Evolutionary conservation across 805 yeast species (phyloP).

Genomic region (Saturnispora serradocipensis): DNA sequence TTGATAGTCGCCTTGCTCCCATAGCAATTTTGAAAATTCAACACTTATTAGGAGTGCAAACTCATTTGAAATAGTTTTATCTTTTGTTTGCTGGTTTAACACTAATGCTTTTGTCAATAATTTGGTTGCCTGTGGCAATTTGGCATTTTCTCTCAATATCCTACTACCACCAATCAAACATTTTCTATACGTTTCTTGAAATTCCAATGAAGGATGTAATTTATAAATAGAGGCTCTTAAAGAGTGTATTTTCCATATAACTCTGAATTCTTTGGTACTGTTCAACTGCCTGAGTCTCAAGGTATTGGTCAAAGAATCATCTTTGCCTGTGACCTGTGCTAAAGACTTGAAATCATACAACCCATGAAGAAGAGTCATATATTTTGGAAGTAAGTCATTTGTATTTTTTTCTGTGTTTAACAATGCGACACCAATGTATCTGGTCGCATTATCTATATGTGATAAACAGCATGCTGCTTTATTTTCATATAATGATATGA

Average conservation of each 20-base stretch:
- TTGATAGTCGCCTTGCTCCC: conserved; percentile 84
- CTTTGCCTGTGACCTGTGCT: conserved; percentile 15
- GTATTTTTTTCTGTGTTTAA: conserved; percentile 42
- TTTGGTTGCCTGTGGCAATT: conserved; percentile 65
- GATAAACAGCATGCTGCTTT: conserved; percentile 28
- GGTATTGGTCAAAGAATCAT: conserved; percentile 13
- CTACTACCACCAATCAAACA: conserved; percentile 53
- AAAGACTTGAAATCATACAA: conserved; percentile 46
- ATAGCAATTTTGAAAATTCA: conserved; percentile 72
- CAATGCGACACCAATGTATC: conserved; percentile 52
- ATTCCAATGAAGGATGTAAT: conserved; percentile 19
- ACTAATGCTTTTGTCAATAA: conserved; percentile 54
- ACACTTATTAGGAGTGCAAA: conserved; percentile 37
- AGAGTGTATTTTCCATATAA: conserved; percentile 38
- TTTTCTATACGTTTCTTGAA: conserved; percentile 32
- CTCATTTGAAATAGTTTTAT: conserved; percentile 7
- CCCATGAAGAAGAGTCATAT: conserved; percentile 49
- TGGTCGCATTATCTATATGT: conserved; percentile 43
- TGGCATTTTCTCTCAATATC: conserved; percentile 56
- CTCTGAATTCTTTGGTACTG: conserved; percentile 31
- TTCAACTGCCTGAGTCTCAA: conserved; percentile 18
- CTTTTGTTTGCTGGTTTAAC: conserved; percentile 24
- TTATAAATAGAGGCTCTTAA: conserved; percentile 31
- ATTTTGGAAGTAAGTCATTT: conserved; percentile 37
- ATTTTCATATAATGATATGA: conserved; percentile 34